Evolutionary conservation across 805 yeast genomes (phyloP).

Genomic region (Myxozyma neotropica): DNA sequence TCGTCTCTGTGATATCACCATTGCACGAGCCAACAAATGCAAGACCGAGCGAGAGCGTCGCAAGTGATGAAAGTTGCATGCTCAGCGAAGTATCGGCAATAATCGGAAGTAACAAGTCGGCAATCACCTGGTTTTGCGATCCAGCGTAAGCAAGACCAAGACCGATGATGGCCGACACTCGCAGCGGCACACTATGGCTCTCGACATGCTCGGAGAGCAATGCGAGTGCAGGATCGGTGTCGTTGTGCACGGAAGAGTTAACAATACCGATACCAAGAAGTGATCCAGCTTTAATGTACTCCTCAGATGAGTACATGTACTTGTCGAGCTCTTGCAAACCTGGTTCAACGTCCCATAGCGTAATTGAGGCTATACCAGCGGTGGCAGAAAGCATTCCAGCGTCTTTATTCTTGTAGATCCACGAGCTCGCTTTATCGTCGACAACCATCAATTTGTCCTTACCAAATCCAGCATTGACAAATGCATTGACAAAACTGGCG

Average conservation of each 20-base stretch:
- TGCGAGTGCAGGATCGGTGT: slow-evolving; percentile 84
- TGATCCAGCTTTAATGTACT: slow-evolving; percentile 94
- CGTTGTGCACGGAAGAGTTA: slow-evolving; percentile 92
- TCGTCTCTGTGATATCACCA: slow-evolving; percentile 91
- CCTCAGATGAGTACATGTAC: slow-evolving; percentile 81
- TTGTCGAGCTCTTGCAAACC: slow-evolving; percentile 90
- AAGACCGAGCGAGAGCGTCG: slow-evolving; percentile 91
- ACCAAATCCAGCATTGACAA: slow-evolving; percentile 88
- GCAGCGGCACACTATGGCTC: slow-evolving; percentile 62
- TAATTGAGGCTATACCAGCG: slow-evolving; percentile 86
- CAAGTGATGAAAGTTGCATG: slow-evolving; percentile 77
- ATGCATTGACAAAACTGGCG: slow-evolving; percentile 89
- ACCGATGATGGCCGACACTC: slow-evolving; percentile 84
- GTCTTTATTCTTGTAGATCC: slow-evolving; percentile 92
- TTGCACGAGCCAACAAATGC: slow-evolving; percentile 94
- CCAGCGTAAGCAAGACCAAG: slow-evolving; percentile 96
- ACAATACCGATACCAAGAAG: slow-evolving; percentile 91
- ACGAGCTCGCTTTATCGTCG: slow-evolving; percentile 70
- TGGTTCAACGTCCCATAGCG: slow-evolving; percentile 87
- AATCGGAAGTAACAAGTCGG: slow-evolving; percentile 75
- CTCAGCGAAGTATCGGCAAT: slow-evolving; percentile 75
- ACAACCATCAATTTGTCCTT: slow-evolving; percentile 72
- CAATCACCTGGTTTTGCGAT: slow-evolving; percentile 80
- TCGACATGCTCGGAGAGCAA: slow-evolving; percentile 77
- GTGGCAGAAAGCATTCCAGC: slow-evolving; percentile 89